phyloP scores from a whole-genome alignment of 257 asterid genomes.

The Jaltomata sinuosa region DNA sequence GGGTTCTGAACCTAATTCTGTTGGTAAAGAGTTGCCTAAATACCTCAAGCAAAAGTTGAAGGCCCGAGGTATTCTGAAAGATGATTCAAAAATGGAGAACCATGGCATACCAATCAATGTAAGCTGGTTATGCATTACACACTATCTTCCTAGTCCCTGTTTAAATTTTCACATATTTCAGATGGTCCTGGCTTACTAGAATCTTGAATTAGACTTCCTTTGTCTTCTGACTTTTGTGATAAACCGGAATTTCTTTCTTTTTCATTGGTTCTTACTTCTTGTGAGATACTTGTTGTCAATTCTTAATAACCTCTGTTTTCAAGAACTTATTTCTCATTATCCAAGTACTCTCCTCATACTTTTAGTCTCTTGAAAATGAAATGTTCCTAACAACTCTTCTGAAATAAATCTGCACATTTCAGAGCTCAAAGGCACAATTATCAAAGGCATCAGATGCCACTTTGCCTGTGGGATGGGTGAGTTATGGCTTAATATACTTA shows the following conservation, averaged over 20 bases:
- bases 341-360: neutral
- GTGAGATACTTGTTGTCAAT: neutral
- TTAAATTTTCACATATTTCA: neutral
- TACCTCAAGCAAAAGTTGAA: slow-evolving; percentile 83
- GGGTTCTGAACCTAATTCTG: slow-evolving; percentile 35
- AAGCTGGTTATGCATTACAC: slow-evolving; percentile 9
- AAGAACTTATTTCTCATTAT: neutral
- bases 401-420: slow-evolving; percentile 13
- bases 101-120: slow-evolving; percentile 28
- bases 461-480: slow-evolving; percentile 92
- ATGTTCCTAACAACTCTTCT: neutral
- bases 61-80: slow-evolving; percentile 91
- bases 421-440: slow-evolving; percentile 47
- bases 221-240: neutral
- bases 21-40: slow-evolving; percentile 61
- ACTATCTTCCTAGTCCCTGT: neutral
- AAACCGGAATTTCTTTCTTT: neutral
- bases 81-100: slow-evolving; percentile 21
- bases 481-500: slow-evolving; percentile 18
- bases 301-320: neutral
- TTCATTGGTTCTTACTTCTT: neutral
- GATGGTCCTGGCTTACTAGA: neutral
- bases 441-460: slow-evolving; percentile 27
- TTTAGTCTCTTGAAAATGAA: neutral
- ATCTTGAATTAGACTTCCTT: neutral